A percentile compares a stretch with the other conserved stretches of the same genome.
These are phyloP conservation scores for Platanthera zijinensis DNA, from an alignment of 106 monocot species.

Conservation along the genomic window DNA sequence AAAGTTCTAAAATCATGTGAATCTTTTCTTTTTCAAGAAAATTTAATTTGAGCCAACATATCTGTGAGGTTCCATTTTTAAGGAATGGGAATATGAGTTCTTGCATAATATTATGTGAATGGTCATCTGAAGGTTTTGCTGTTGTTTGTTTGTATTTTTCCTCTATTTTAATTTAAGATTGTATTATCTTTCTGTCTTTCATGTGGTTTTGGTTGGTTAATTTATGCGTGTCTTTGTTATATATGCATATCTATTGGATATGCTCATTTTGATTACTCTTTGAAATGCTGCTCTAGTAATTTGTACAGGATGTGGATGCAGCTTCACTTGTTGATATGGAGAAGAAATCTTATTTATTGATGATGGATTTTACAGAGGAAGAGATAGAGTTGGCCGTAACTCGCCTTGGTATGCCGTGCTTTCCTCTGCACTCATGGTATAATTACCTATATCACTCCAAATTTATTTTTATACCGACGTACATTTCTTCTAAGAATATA, in stretches of 20 bases:
- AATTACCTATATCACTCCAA: background rate
- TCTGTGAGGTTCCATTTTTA: background rate
- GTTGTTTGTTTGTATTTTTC: background rate
- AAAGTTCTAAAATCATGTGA: too few species aligned
- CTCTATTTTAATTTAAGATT: background rate
- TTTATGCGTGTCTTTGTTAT: background rate
- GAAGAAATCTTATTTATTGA: constrained; percentile 41
- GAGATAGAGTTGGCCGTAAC: constrained; percentile 47
- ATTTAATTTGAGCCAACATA: too few species aligned
- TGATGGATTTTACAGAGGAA: constrained; percentile 54
- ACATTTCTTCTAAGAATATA: background rate
- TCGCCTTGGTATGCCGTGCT: constrained; percentile 42
- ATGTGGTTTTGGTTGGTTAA: background rate
- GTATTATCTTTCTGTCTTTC: background rate
- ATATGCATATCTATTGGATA: background rate
- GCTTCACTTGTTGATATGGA: constrained; percentile 18
- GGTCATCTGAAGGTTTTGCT: background rate
- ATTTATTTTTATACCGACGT: background rate
- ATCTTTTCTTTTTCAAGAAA: too few species aligned
- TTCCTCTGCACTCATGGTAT: constrained; percentile 1
- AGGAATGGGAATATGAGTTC: background rate
- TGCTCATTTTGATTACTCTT: constrained; percentile 1
- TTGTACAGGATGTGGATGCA: constrained; percentile 8
- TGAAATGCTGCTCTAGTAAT: background rate
- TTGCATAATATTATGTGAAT: background rate